Evolutionary conservation across 2,329 filamentous ascomycete species (phyloP), one percentile per base, ranked within the genome.

Genomic region (Alternaria metachromatica): DNA sequence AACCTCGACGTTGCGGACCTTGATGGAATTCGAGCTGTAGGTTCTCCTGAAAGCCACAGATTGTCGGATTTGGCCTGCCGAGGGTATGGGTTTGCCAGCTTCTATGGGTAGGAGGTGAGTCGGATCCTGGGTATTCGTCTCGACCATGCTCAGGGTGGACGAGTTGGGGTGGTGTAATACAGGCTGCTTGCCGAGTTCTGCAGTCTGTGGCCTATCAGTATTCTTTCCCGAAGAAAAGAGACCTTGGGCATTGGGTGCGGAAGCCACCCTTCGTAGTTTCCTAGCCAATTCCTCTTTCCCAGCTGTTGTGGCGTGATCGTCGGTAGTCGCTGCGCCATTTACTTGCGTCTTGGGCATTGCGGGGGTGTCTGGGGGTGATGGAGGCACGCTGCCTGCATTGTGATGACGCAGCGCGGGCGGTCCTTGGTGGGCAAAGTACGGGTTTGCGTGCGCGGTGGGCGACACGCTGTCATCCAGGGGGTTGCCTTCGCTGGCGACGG

Each of bases 11-110:
- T 97, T 94, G 74, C 96, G 89, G 70, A 98, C 93, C 83, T 99
- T 99, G 85, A 99, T 99, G 44, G 96, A 98, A 81, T 98, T 99
- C 70, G 95, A 97, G 82, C 96, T 98, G 81, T 99, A 99, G 3
- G 96, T 99, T 78, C 96, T 88, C 75, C 96, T 87, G 83, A 97
- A 99, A 20, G 93, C 89, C 53, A 93, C 85, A 18, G 88, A 82
- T 70, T 87, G 85, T 60, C 87, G 86, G 68, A 90, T 88, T 72
- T 89, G 88, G 56, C 87, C 88, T 5, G 91, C 89, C 2, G 88
- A 86, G 5, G 89, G 87, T 37, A 93, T 85, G 63, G 94, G 87
- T 53, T 76, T 73, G 49, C 80, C 65, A 11, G 82, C 33, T 77
- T 78, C 65, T 72, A 75, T 63, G 68, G 79, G 72, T 55, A 78